These are phyloP conservation scores for Trichosporon sp. DNA, from an alignment of 1,284 basidiomycete genomes.

Conservation along the genomic window DNA sequence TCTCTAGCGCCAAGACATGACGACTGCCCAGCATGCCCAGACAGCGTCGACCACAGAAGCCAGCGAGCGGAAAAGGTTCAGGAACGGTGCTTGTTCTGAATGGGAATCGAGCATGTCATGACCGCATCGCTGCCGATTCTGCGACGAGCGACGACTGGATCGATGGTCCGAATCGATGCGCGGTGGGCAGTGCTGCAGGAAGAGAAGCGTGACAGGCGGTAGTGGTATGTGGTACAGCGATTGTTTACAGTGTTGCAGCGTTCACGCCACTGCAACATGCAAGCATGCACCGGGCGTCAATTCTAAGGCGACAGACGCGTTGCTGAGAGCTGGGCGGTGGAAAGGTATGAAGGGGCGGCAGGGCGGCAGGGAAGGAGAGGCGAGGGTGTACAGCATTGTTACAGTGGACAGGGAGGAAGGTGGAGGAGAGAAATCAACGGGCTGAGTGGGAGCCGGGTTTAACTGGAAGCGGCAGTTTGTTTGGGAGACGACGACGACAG, in stretches of 20 bases:
- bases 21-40: neutral
- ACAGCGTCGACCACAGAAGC: neutral
- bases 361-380: neutral
- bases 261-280: too few species aligned
- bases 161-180: neutral
- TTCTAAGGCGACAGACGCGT: too few species aligned
- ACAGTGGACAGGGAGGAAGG: neutral
- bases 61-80: neutral
- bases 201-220: neutral
- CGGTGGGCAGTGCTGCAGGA: neutral
- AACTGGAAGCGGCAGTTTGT: neutral
- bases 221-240: too few species aligned
- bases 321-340: too few species aligned
- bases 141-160: neutral
- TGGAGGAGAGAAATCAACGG: neutral
- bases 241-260: neutral
- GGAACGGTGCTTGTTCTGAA: slow-evolving; percentile 9
- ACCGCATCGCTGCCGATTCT: neutral
- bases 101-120: neutral
- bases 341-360: neutral
- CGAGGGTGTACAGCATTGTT: neutral
- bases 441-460: neutral
- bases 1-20: neutral
- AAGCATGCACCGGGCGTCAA: too few species aligned
- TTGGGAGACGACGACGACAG: neutral